Evolutionary conservation across 2,329 filamentous ascomycete species (phyloP).

Genomic region (Trichoderma polysporum): DNA sequence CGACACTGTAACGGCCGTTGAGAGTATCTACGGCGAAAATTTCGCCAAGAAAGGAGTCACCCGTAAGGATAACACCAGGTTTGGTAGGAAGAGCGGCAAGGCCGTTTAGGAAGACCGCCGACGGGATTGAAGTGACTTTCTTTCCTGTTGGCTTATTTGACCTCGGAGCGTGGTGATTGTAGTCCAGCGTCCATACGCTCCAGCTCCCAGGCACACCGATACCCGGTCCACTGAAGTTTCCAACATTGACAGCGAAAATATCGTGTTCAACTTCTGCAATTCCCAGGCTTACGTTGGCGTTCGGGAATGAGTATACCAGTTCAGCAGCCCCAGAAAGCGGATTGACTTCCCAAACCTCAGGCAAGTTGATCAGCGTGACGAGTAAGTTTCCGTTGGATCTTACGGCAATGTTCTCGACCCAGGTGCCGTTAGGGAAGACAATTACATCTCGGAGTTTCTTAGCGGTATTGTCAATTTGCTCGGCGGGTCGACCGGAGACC

Average conservation of each 20-base stretch:
- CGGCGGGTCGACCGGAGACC: neutral
- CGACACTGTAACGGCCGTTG: neutral
- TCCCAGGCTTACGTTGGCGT: neutral
- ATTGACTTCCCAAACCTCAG: neutral
- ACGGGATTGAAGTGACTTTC: neutral
- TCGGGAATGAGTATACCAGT: neutral
- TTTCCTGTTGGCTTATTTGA: neutral
- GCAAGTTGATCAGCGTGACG: neutral
- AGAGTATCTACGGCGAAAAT: neutral
- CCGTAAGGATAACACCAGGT: neutral
- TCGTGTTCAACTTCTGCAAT: neutral
- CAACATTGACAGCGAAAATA: neutral
- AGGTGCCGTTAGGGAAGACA: constrained; percentile 24
- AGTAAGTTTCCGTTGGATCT: constrained; percentile 28
- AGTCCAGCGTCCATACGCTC: neutral
- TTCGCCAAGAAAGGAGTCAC: neutral
- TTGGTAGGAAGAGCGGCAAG: neutral
- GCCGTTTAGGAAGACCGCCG: neutral
- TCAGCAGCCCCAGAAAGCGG: neutral
- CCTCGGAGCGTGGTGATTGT: neutral
- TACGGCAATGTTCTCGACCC: constrained; percentile 25
- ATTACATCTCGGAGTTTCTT: neutral
- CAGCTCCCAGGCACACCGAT: neutral
- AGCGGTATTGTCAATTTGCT: neutral
- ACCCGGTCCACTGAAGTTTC: neutral